phyloP scores from a whole-genome alignment of 495 filamentous ascomycete species.

The Delitschia confertaspora region DNA sequence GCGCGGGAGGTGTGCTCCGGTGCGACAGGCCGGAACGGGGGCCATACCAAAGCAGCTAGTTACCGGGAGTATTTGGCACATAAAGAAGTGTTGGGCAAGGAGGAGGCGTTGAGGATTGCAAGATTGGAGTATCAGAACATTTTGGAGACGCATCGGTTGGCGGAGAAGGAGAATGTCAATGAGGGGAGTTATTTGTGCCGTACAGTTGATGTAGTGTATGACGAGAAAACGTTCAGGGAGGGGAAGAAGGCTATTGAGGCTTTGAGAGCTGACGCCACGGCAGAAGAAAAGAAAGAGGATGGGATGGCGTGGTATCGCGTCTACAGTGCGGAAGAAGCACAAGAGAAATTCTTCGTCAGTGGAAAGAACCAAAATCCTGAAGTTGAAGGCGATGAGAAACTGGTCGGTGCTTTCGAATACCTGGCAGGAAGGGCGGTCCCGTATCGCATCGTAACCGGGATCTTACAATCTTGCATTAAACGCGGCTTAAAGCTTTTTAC shows the following conservation, averaged over 20 bases:
- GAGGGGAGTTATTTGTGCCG: slow-evolving; percentile 45
- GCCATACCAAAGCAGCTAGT: slow-evolving; percentile 55
- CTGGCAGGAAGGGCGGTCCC: slow-evolving; percentile 55
- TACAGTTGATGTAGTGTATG: slow-evolving; percentile 53
- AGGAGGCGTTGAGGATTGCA: slow-evolving; percentile 46
- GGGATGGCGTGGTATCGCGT: slow-evolving; percentile 42
- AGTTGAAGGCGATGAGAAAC: slow-evolving; percentile 7
- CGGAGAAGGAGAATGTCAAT: slow-evolving; percentile 40
- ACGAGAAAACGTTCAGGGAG: slow-evolving; percentile 39
- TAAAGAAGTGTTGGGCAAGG: slow-evolving; percentile 32
- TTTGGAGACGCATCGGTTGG: slow-evolving; percentile 45
- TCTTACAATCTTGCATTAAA: slow-evolving; percentile 46
- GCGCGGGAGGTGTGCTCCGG: slow-evolving; percentile 49
- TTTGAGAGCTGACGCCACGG: slow-evolving; percentile 36
- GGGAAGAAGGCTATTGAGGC: slow-evolving; percentile 38
- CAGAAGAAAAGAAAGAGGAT: slow-evolving; percentile 38
- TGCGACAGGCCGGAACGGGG: slow-evolving; percentile 56
- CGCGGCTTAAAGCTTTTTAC: slow-evolving; percentile 55
- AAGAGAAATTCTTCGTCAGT: slow-evolving; percentile 35
- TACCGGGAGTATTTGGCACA: slow-evolving; percentile 48
- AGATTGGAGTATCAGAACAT: slow-evolving; percentile 51
- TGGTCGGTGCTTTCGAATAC: slow-evolving; percentile 48
- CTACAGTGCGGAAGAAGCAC: slow-evolving; percentile 40
- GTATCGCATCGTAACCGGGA: slow-evolving; percentile 54
- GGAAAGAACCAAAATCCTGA: slow-evolving; percentile 10